Evolutionary conservation across 202 grass and related monocot species (phyloP).

Genomic region (Saccharum hybrid): DNA sequence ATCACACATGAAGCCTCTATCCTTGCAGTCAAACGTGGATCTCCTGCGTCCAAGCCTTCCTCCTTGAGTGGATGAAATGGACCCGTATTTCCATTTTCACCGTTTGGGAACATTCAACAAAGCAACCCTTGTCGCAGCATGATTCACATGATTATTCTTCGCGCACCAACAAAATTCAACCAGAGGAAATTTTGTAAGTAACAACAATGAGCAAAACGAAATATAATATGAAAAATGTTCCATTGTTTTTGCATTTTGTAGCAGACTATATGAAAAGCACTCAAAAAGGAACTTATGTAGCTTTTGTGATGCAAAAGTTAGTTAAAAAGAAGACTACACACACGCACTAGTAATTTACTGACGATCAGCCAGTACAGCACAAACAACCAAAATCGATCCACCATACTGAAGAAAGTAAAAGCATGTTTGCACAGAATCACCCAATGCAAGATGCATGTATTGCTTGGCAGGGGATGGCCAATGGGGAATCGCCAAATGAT

Average conservation of each 20-base stretch:
- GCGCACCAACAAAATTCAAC: background rate
- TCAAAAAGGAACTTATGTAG: background rate
- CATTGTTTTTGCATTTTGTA: background rate
- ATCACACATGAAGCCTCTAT: slow-evolving; percentile 46
- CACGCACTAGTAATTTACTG: background rate
- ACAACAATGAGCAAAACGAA: no score
- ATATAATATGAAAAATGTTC: background rate
- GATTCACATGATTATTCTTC: slow-evolving; percentile 39
- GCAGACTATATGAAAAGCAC: background rate
- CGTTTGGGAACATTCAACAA: slow-evolving; percentile 54
- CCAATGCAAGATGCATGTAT: background rate
- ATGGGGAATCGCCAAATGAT: slow-evolving; percentile 53
- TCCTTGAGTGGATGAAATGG: slow-evolving; percentile 55
- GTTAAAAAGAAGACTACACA: background rate
- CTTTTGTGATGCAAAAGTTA: background rate
- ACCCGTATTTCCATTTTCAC: slow-evolving; percentile 27
- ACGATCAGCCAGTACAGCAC: background rate
- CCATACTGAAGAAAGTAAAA: background rate
- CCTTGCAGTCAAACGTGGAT: slow-evolving; percentile 55
- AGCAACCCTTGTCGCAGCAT: slow-evolving; percentile 31
- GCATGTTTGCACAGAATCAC: background rate
- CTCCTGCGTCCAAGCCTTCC: slow-evolving; percentile 52
- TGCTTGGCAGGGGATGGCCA: slow-evolving; percentile 6
- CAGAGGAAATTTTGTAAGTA: background rate
- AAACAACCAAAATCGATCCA: slow-evolving; percentile 20